A percentile compares a stretch with the other conserved stretches of the same genome.
These are phyloP conservation scores for Oxyria digyna DNA, from an alignment of 148 eudicot species.

Conservation along the genomic window DNA sequence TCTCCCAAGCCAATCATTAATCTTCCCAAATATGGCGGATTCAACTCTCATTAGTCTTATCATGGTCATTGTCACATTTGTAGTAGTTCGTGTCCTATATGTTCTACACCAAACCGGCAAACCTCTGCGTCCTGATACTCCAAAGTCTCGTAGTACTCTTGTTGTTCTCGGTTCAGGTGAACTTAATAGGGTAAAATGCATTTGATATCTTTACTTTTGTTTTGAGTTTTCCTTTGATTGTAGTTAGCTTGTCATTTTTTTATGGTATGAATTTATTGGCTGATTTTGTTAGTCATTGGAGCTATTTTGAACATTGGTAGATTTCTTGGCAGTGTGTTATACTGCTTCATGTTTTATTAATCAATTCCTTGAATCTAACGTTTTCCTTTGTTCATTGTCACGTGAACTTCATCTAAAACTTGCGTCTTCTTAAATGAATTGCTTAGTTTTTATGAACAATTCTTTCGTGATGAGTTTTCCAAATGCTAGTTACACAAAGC, in stretches of 20 bases:
- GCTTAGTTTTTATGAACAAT: background rate
- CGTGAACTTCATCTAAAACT: background rate
- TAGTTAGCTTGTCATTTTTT: background rate
- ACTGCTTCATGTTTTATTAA: background rate
- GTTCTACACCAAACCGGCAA: slow-evolving; percentile 42
- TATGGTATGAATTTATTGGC: background rate
- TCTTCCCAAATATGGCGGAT: background rate
- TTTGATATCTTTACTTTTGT: background rate
- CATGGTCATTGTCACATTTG: slow-evolving; percentile 12
- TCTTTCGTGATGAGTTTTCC: background rate
- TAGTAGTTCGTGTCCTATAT: slow-evolving; percentile 33
- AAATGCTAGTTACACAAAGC: background rate
- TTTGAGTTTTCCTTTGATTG: background rate
- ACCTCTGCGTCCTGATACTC: slow-evolving; percentile 21
- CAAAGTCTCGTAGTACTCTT: slow-evolving; percentile 50
- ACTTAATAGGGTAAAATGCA: background rate
- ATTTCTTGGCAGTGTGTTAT: background rate
- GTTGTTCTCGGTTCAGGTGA: slow-evolving; percentile 87
- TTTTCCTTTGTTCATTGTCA: background rate
- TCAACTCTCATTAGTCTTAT: slow-evolving; percentile 4
- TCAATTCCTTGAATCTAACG: background rate
- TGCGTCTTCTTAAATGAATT: background rate
- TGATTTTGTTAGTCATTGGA: background rate
- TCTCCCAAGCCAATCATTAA: too few species aligned
- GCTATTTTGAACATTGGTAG: background rate